These are phyloP conservation scores for Schizochytrium sp. DNA, from an alignment of 108 stramenopile species.

Conservation along the genomic window DNA sequence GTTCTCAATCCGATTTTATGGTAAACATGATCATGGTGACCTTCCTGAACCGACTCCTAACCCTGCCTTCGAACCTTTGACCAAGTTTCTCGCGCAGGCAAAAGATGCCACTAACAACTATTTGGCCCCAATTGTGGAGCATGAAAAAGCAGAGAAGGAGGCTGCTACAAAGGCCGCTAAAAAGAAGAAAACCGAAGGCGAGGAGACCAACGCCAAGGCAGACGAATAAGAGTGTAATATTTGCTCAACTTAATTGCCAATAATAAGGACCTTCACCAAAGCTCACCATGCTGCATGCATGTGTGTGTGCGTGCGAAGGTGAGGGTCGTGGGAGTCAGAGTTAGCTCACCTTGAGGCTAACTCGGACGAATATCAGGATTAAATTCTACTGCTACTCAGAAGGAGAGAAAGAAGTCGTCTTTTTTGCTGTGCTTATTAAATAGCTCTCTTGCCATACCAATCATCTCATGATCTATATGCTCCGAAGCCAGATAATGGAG, in stretches of 20 bases:
- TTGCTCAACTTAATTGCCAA: too few species aligned
- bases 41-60: conserved; percentile 11
- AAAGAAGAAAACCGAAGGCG: neutral
- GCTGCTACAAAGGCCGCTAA: conserved; percentile 5
- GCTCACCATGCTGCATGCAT: neutral
- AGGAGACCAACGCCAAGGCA: neutral
- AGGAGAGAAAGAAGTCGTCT: too few species aligned
- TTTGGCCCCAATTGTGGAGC: conserved; percentile 3
- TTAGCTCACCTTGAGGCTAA: too few species aligned
- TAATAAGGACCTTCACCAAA: too few species aligned
- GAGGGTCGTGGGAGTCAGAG: too few species aligned
- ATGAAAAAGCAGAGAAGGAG: neutral
- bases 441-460: too few species aligned
- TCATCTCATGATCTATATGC: too few species aligned
- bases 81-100: neutral
- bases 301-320: neutral
- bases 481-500: too few species aligned
- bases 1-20: conserved; percentile 11
- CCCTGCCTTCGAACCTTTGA: neutral
- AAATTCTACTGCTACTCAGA: too few species aligned
- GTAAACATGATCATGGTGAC: conserved; percentile 32
- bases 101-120: conserved; percentile 14
- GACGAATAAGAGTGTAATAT: neutral
- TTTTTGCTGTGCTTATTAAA: too few species aligned
- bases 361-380: too few species aligned